Percentiles rank a stretch among this genome's conserved stretches.
Evolutionary conservation across 2,329 filamentous ascomycete species (phyloP).

Genomic region (Leptosphaerulina australis): DNA sequence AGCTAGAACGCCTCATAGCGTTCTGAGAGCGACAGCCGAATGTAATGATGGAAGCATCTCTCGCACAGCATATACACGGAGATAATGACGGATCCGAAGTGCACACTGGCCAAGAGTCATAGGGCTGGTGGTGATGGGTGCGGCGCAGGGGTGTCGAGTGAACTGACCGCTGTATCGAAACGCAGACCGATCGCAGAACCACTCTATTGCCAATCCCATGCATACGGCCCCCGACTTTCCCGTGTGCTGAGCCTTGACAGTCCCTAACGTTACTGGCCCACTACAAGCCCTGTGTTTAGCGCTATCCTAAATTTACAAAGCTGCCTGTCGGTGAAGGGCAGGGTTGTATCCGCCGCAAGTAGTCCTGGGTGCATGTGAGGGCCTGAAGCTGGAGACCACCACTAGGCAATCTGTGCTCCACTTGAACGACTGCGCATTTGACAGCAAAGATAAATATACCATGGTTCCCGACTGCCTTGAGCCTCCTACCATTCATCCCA

Average conservation of each 20-base stretch:
- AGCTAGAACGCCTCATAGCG: neutral
- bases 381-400: constrained; percentile 40
- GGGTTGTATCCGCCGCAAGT: constrained; percentile 35
- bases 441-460: constrained; percentile 43
- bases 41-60: constrained; percentile 11
- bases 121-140: constrained; percentile 29
- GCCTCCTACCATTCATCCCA: constrained; percentile 31
- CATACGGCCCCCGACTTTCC: constrained; percentile 31
- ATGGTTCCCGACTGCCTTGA: constrained; percentile 31
- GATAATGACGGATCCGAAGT: constrained; percentile 26
- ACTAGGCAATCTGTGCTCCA: constrained; percentile 38
- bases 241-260: constrained; percentile 30
- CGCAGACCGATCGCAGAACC: constrained; percentile 20
- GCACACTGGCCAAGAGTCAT: constrained; percentile 28
- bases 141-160: constrained; percentile 20
- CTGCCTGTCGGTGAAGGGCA: constrained; percentile 41
- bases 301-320: constrained; percentile 40
- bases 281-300: constrained; percentile 34
- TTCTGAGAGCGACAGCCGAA: constrained; percentile 4
- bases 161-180: constrained; percentile 36
- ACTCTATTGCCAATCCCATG: constrained; percentile 25
- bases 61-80: constrained; percentile 25
- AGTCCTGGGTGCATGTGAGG: constrained; percentile 36
- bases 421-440: constrained; percentile 33
- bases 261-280: constrained; percentile 35